Percentiles rank a stretch among this genome's conserved stretches.
Evolutionary conservation across 1,284 basidiomycete species (phyloP).

Genomic region (Lignosus rhinocerotis): DNA sequence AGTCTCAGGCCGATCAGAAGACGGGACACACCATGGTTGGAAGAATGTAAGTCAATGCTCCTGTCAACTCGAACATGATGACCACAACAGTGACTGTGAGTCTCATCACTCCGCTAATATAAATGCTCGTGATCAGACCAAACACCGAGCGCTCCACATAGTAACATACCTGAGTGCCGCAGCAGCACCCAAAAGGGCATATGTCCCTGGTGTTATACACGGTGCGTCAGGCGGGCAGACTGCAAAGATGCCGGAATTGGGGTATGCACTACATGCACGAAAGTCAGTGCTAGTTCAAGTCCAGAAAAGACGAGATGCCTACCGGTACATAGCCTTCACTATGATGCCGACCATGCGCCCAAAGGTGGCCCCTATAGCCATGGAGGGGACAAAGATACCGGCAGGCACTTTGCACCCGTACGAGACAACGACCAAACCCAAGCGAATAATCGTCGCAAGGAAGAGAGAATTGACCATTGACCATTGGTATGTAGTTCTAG

Average conservation of each 20-base stretch:
- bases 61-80: conserved; percentile 99
- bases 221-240: conserved; percentile 90
- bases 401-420: conserved; percentile 98
- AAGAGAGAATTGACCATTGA: conserved; percentile 91
- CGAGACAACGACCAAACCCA: conserved; percentile 85
- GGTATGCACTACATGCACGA: conserved; percentile 64
- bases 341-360: conserved; percentile 95
- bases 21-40: conserved; percentile 85
- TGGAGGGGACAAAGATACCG: conserved; percentile 97
- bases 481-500: conserved; percentile 90
- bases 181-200: conserved; percentile 93
- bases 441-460: conserved; percentile 88
- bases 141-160: background rate
- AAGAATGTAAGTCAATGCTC: conserved; percentile 95
- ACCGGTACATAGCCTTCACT: conserved; percentile 91
- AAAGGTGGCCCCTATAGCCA: conserved; percentile 96
- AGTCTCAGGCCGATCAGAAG: background rate
- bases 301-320: conserved; percentile 24
- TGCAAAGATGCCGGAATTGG: conserved; percentile 83
- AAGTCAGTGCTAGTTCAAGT: background rate
- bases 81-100: conserved; percentile 98
- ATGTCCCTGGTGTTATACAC: conserved; percentile 98
- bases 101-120: conserved; percentile 85
- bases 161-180: conserved; percentile 81
- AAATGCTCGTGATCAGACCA: background rate